A percentile compares a stretch with the other conserved stretches of the same genome.
Evolutionary conservation across 768 basidiomycete genomes (phyloP).

Genomic region (Rhodotorula paludigena): DNA sequence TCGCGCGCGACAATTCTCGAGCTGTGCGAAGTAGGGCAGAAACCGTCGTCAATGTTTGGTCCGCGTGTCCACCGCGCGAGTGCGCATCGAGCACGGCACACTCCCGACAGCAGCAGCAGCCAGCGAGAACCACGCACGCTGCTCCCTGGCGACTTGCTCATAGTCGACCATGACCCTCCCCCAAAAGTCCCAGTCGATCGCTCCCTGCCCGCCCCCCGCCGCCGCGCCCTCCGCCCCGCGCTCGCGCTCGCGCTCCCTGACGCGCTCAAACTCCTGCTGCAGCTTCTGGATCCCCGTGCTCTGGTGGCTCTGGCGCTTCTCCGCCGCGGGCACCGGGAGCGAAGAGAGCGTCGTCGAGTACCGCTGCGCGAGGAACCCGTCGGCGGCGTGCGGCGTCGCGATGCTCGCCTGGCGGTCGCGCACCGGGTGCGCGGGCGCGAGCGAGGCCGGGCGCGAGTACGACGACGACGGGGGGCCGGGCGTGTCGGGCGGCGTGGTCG

Average conservation of each 20-base stretch:
- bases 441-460: background rate
- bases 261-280: background rate
- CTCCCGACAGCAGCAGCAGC: no score
- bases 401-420: background rate
- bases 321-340: background rate
- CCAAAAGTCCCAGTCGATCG: constrained; percentile 68
- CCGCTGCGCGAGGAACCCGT: constrained; percentile 14
- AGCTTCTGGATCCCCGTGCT: constrained; percentile 1
- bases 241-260: background rate
- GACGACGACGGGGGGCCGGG: no score
- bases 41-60: background rate
- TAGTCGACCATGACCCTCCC: constrained; percentile 87
- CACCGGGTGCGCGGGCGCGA: no score
- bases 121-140: constrained; percentile 12
- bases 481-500: no score
- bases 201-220: no score
- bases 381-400: constrained; percentile 11
- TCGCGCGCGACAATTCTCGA: constrained; percentile 75
- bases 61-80: no score
- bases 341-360: constrained; percentile 7
- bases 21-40: constrained; percentile 44
- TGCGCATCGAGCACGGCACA: no score
- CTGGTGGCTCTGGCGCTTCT: background rate
- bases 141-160: constrained; percentile 63
- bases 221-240: background rate